Conservation (phyloP, 345 rosid species). For the Brassica rapa region DNA sequence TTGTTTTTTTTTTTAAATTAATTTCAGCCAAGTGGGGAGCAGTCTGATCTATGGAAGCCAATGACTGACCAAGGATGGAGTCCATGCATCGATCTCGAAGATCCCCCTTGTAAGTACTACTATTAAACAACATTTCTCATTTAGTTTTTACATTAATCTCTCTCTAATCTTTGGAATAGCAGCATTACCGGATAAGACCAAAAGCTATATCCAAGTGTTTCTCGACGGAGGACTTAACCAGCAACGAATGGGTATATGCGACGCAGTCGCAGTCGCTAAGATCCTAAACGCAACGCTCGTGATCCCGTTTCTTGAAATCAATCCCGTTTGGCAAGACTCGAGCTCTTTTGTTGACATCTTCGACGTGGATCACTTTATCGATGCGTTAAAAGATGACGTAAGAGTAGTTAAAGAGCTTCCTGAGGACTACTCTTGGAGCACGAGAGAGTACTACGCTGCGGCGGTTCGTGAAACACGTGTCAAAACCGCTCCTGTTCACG, state of each 20-base stretch:
- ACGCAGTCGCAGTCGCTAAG: conserved; percentile 96
- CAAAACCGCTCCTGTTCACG: conserved; percentile 93
- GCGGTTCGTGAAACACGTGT: conserved; percentile 79
- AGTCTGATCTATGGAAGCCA: conserved; percentile 78
- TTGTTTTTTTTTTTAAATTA: neutral
- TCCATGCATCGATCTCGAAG: conserved; percentile 50
- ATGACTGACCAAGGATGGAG: conserved; percentile 86
- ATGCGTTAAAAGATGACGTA: conserved; percentile 63
- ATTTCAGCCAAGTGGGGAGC: conserved; percentile 57
- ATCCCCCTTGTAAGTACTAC: conserved; percentile 52
- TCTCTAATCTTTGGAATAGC: conserved; percentile 30
- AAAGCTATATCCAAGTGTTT: conserved; percentile 80
- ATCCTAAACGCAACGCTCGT: conserved; percentile 93
- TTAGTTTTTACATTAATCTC: neutral
- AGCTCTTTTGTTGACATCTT: conserved; percentile 86
- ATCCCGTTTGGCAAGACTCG: conserved; percentile 96
- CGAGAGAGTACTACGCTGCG: conserved; percentile 83
- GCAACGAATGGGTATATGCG: conserved; percentile 97
- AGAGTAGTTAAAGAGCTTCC: conserved; percentile 74
- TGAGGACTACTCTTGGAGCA: conserved; percentile 79
- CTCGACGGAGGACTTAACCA: conserved; percentile 99
- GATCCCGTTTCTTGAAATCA: conserved; percentile 81
- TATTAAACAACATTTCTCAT: conserved; percentile 1
- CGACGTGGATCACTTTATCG: conserved; percentile 82
- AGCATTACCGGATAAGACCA: conserved; percentile 63